Base-by-base conservation (phyloP, 1,284 basidiomycete species). In the Mrakiaceae sp. region DNA sequence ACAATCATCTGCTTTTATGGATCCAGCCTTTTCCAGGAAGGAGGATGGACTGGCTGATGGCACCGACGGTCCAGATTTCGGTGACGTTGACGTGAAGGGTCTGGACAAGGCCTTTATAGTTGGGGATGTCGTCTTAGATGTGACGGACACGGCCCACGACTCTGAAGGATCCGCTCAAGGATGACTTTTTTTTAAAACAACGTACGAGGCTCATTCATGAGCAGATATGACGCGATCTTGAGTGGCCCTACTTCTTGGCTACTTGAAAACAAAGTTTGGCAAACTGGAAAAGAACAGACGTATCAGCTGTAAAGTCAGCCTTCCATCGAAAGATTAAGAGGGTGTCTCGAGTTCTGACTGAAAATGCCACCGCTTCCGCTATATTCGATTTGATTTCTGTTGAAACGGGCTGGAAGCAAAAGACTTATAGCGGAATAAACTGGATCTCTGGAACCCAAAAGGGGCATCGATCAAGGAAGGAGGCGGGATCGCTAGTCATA, bases 231-330 rank as follows among this genome's bases (percentile, higher is more conserved):
- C 77, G 58, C 78, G 78, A 39, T 76, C 67, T 67, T 67, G 82
- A 77, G 65, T 69, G 71, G 54, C 77, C 77, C 71, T 84, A 84
- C 70, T 82, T 79, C 5, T 75, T 69, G 10, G 83, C 82, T 52
- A 84, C 73, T 67, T 81, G 78, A 5, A 75, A 76, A 84, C 84
- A 86, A 39, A 83, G 72, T 44, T 74, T 72, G 2, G 83, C 83
- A 68, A 84, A 83, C 62, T 75, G 80, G 69, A 27, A 27, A 27
- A 27, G 27, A 27, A 27, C 27, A 27, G 27, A 27, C 27, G 27
- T 27, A 27, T 27, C 27, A 27, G 27, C 27, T 27, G 27, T 27
- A 27, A 27, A 1, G 27, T 27, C 27, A 27, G 2, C 27, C 27
- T 27, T 27, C 27, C 2, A 27, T 27, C 27, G 27, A 27, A 27